Evolutionary conservation across 139 green algal species (phyloP).

Genomic region (Chlorella vulgaris): DNA sequence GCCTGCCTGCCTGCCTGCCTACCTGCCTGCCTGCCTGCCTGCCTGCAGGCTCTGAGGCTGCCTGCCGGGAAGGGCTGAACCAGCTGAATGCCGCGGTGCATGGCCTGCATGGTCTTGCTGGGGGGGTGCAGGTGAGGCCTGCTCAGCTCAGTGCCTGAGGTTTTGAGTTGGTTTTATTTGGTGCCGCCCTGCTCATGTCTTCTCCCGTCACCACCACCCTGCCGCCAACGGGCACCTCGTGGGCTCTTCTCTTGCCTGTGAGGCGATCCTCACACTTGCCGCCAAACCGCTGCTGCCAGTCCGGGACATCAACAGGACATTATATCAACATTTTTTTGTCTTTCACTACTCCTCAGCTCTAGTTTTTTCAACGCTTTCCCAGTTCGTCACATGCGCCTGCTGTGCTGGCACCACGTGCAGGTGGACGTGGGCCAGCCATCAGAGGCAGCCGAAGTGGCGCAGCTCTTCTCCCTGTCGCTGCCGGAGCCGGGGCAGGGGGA

Average conservation of each 20-base stretch:
- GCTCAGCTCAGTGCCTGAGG: not conserved
- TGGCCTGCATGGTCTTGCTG: conserved; percentile 28
- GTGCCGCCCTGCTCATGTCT: too few relatives aligned
- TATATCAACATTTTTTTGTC: too few relatives aligned
- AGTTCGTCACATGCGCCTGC: too few relatives aligned
- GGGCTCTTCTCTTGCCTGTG: too few relatives aligned
- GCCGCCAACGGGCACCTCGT: not conserved
- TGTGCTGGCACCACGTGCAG: too few relatives aligned
- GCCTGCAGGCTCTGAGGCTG: not conserved
- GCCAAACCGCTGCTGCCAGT: too few relatives aligned
- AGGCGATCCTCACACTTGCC: too few relatives aligned
- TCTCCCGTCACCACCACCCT: too few relatives aligned
- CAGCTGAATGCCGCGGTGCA: conserved; percentile 19
- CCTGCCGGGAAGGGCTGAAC: not conserved
- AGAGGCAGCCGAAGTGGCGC: conserved; percentile 12
- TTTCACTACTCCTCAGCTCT: too few relatives aligned
- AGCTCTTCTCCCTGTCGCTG: not conserved
- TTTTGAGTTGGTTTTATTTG: too few relatives aligned
- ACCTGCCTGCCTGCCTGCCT: not conserved
- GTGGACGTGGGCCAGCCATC: not conserved
- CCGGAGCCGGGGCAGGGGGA: not conserved
- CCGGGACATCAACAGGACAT: too few relatives aligned
- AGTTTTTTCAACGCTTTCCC: too few relatives aligned
- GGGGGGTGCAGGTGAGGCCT: conserved; percentile 31
- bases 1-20: not conserved